Evolutionary conservation across 2,329 filamentous ascomycete species (phyloP).

Genomic region (Aspergillus unguis): DNA sequence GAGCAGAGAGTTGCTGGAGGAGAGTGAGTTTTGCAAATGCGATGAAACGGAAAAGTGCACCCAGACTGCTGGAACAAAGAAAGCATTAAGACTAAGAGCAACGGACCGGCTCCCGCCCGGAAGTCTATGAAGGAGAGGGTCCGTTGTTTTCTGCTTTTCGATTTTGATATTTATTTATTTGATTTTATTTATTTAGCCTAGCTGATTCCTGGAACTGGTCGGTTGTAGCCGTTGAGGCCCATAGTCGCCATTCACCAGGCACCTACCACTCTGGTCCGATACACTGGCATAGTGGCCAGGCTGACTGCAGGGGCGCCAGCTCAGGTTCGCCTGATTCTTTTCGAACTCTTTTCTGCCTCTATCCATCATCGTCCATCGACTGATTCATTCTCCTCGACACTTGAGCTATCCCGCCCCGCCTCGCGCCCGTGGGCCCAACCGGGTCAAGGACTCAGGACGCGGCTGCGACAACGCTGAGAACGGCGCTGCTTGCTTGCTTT

Average conservation of each 20-base stretch:
- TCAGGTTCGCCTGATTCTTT: constrained; percentile 1
- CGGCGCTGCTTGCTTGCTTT: constrained; percentile 10
- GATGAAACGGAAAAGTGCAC: background rate
- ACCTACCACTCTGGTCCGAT: background rate
- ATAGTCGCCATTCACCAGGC: background rate
- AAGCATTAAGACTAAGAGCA: background rate
- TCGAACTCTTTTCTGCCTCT: background rate
- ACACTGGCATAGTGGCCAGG: too few relatives aligned
- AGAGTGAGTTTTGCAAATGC: too few relatives aligned
- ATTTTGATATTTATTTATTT: too few relatives aligned
- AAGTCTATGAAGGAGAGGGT: constrained; percentile 17
- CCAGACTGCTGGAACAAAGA: constrained; percentile 20
- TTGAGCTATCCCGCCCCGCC: constrained; percentile 18
- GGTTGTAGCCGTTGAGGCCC: background rate
- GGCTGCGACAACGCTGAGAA: constrained; percentile 25
- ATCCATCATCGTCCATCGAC: too few relatives aligned
- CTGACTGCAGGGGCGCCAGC: too few relatives aligned
- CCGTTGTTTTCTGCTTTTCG: background rate
- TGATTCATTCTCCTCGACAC: background rate
- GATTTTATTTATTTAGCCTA: background rate
- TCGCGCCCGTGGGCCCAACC: constrained; percentile 24
- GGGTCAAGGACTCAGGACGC: constrained; percentile 24
- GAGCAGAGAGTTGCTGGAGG: too few relatives aligned
- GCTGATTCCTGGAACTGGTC: background rate
- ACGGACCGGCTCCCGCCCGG: constrained; percentile 24